Evolutionary conservation across 2,329 filamentous ascomycete species (phyloP).

Genomic region (Samsoniella hepiali): DNA sequence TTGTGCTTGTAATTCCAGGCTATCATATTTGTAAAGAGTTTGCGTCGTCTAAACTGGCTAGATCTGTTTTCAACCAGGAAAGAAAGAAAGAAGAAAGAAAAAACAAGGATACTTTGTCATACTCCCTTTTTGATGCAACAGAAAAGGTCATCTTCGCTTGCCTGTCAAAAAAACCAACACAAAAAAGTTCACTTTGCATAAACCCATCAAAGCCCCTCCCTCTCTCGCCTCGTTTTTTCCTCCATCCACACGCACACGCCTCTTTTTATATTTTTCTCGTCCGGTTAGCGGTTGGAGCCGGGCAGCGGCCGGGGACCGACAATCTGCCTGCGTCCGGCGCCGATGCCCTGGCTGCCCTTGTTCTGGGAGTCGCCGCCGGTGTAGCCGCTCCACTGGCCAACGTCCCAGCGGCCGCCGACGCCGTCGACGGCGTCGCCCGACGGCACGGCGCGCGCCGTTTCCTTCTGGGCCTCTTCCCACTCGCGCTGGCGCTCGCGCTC

Average conservation of each 20-base stretch:
- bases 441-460: slow-evolving; percentile 50
- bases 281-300: slow-evolving; percentile 27
- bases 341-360: slow-evolving; percentile 60
- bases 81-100: not conserved
- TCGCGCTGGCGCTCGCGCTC: slow-evolving; percentile 72
- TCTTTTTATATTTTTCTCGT: not conserved
- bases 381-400: slow-evolving; percentile 71
- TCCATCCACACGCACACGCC: too few relatives aligned
- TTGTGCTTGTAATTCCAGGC: not conserved
- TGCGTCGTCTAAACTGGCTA: not conserved
- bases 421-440: slow-evolving; percentile 56
- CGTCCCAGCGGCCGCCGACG: slow-evolving; percentile 69
- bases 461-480: slow-evolving; percentile 74
- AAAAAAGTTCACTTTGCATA: not conserved
- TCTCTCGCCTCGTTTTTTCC: not conserved
- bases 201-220: not conserved
- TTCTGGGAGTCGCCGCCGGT: slow-evolving; percentile 75
- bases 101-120: not conserved
- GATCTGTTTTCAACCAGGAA: not conserved
- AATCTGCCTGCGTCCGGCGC: slow-evolving; percentile 71
- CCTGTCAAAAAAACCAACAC: not conserved
- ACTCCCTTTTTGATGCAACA: not conserved
- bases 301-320: slow-evolving; percentile 71
- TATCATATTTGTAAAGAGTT: not conserved
- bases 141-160: not conserved